Base-by-base conservation (phyloP, 2,329 filamentous ascomycete genomes). In the Sarocladium brachiariae region DNA sequence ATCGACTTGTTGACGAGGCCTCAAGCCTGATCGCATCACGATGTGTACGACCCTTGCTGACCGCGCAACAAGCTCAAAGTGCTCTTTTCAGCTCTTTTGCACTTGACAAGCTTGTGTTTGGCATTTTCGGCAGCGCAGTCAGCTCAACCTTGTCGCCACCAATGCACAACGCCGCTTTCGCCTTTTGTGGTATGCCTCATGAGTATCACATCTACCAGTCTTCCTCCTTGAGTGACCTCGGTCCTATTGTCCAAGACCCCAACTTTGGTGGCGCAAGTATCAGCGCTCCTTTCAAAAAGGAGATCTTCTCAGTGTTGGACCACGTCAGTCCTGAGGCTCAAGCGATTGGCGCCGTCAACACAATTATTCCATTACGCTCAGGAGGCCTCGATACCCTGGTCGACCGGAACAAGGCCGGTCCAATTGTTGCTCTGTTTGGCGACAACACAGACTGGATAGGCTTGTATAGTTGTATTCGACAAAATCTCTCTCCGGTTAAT, bases 371-470 rank as follows among this genome's bases (percentile, higher is more conserved):
- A 1, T 70, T 84, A 7, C 73, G 79, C 35, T 68, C 72, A 21
- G 59, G 72, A 2, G 62, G 38, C 9, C 49, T 48, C 11, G 49
- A 54, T 19, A 50, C 54, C 0, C 23, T 57, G 13, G 33, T 54
- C 64, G 71, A 78, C 52, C 70, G 77, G 14, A 76, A 77, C 52
- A 73, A 75, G 45, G 71, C 75, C 8, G 80, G 80, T 0, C 72
- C 74, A 0, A 72, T 82, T 14, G 71, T 73, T 52, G 78, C 76
- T 2, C 67, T 84, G 2, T 81, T 83, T 54, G 82, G 81, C 7
- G 80, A 84, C 50, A 85, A 85, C 52, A 84, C 81, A 0, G 81
- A 85, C 61, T 85, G 81, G 76, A 81, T 83, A 19, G 81, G 81
- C 2, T 78, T 84, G 18, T 69, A 78, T 51, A 80, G 77, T 14